Base-by-base conservation (phyloP, 306 rosid genomes). In the Inga leiocalycina region DNA sequence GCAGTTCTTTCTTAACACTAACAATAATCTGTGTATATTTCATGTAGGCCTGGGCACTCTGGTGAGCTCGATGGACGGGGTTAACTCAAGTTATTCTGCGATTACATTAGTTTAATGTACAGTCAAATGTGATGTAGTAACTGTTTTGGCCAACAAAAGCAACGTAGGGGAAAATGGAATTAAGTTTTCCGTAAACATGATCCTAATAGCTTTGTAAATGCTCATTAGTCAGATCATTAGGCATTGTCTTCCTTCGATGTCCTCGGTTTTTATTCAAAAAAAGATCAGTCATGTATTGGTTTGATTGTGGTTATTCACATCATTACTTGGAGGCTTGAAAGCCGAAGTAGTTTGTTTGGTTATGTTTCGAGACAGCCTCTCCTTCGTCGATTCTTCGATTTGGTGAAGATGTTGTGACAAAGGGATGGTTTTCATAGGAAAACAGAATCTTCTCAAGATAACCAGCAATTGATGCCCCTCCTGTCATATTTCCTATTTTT, bases 41-140 rank as follows among this genome's bases (percentile, higher is more conserved):
- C 92, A 91, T 97, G 97, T 91, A 91, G 84, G 51, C 51, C 39
- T 61, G 41, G 79, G 82, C 68, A 39, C 76, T 69, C 51, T 15
- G 17, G 51, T 37, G 78, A 54, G 74, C 22, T 57, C 61, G 51
- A 43, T 13, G 62, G 57, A 71, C 52, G 24, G 27, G 72, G 68
- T 24, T 44, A 45, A 49, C 80, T 51, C 46, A 69, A 24, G 76
- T 16, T 15, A 7, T 75, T 59, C 66, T 27, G 30, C 68, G 35
- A 78, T 61, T 76, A 66, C 49, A 27, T 39, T 52, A 80, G 52
- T 75, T 80, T 52, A 14, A 20, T 37, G 71, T 20, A 77, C n/a
- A 66, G 35, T 51, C 56, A 27, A 32, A 67, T 68, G 69, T 43
- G 79, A 86, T 14, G 14, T 14, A 13, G 19, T 14, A 14, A 49